A percentile compares a stretch with the other conserved stretches of the same genome.
phyloP scores from a whole-genome alignment of 345 rosid genomes.

The Odontarrhena argentea region DNA sequence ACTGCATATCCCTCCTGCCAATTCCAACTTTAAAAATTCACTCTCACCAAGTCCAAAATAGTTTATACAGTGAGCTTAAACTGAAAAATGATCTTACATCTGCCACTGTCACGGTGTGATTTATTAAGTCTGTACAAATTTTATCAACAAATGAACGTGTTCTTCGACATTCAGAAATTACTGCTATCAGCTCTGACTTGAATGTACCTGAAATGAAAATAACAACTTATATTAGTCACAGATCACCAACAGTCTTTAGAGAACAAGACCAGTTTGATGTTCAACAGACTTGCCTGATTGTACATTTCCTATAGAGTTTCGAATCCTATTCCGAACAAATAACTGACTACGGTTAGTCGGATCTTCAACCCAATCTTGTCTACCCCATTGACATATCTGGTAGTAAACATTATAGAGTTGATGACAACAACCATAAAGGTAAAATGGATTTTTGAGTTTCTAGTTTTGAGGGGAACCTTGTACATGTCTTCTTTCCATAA shows the following conservation, averaged over 20 bases:
- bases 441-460: neutral
- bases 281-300: constrained; percentile 59
- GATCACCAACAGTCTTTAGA: neutral
- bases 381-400: constrained; percentile 67
- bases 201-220: constrained; percentile 50
- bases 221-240: constrained; percentile 19
- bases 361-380: constrained; percentile 80
- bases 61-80: constrained; percentile 14
- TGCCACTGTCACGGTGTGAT: constrained; percentile 53
- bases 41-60: constrained; percentile 14
- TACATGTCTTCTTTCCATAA: constrained; percentile 82
- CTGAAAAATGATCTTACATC: constrained; percentile 54
- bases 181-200: constrained; percentile 64
- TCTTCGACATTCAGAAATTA: constrained; percentile 69
- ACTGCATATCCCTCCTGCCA: constrained; percentile 77
- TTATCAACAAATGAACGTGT: constrained; percentile 68
- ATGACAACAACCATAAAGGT: constrained; percentile 19
- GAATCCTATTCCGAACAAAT: constrained; percentile 85
- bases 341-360: constrained; percentile 73
- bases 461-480: constrained; percentile 49
- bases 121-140: constrained; percentile 54
- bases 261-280: neutral
- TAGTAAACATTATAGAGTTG: constrained; percentile 4
- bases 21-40: constrained; percentile 16
- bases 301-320: constrained; percentile 59